phyloP scores from a whole-genome alignment of 768 basidiomycete species.

The Pleurotus sapidus region DNA sequence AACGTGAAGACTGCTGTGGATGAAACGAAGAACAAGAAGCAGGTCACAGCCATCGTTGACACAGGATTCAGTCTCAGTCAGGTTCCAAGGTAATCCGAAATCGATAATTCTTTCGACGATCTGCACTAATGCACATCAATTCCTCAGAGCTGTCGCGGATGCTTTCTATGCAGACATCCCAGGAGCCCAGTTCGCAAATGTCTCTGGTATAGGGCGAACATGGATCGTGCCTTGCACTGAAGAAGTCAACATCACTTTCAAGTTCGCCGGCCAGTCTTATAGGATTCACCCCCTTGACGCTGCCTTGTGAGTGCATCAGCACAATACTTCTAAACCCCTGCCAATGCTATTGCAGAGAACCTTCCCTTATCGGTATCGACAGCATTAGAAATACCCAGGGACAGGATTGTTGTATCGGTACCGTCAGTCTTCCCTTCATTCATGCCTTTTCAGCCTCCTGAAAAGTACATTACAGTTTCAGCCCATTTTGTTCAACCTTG shows the following conservation, averaged over 20 bases:
- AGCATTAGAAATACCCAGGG: slow-evolving; percentile 1
- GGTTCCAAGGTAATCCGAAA: neutral
- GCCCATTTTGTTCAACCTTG: slow-evolving; percentile 51
- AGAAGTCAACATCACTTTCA: slow-evolving; percentile 19
- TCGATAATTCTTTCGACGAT: neutral
- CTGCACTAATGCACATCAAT: neutral
- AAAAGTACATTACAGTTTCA: slow-evolving; percentile 50
- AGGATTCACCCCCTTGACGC: slow-evolving; percentile 22
- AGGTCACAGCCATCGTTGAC: slow-evolving; percentile 15
- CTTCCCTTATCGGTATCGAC: neutral
- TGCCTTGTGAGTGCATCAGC: neutral
- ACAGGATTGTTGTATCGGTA: slow-evolving; percentile 8
- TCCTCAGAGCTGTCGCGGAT: slow-evolving; percentile 14
- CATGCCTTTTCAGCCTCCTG: neutral
- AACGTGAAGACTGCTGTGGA: slow-evolving; percentile 10
- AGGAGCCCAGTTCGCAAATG: slow-evolving; percentile 12
- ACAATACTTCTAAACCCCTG: neutral
- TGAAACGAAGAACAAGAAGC: slow-evolving; percentile 9
- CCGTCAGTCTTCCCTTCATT: slow-evolving; percentile 2
- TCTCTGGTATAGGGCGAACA: slow-evolving; percentile 2
- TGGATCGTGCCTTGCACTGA: slow-evolving; percentile 18
- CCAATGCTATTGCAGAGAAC: neutral
- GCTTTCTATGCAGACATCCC: slow-evolving; percentile 21
- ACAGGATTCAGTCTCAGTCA: slow-evolving; percentile 18
- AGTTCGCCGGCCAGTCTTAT: slow-evolving; percentile 14